These are phyloP conservation scores for Suillus discolor DNA, from an alignment of 768 basidiomycete species.

Conservation along the genomic window DNA sequence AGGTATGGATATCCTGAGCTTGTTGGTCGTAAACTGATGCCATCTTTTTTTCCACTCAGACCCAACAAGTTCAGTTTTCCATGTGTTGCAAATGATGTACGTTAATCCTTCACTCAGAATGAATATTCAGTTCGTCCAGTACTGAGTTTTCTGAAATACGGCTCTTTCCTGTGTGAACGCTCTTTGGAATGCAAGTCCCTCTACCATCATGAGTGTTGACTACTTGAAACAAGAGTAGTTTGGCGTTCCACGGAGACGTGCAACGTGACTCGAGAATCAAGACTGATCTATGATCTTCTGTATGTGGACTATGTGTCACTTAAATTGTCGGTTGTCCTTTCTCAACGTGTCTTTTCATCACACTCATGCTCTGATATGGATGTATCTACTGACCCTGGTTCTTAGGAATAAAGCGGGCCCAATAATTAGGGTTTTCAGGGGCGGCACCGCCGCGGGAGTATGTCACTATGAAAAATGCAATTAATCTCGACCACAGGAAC, in stretches of 20 bases:
- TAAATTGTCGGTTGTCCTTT: not conserved
- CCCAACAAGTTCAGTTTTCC: not conserved
- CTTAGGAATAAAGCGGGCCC: slow-evolving; percentile 67
- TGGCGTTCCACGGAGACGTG: not conserved
- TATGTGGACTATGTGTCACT: not conserved
- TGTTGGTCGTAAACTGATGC: not conserved
- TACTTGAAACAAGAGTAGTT: not conserved
- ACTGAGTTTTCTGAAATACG: not conserved
- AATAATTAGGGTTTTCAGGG: slow-evolving; percentile 62
- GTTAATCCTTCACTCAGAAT: not conserved
- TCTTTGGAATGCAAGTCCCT: not conserved
- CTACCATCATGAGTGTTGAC: not conserved
- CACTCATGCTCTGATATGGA: not conserved
- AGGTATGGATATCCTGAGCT: not conserved
- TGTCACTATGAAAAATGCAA: slow-evolving; percentile 21
- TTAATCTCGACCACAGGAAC: slow-evolving; percentile 21
- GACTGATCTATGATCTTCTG: not conserved
- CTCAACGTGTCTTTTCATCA: not conserved
- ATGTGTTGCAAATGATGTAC: not conserved
- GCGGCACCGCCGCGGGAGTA: slow-evolving; percentile 15
- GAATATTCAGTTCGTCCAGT: not conserved
- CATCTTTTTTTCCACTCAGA: not conserved
- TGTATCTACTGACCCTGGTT: not conserved
- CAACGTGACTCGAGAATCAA: not conserved
- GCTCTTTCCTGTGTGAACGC: not conserved